These are phyloP conservation scores for Xylaria grammica DNA, from an alignment of 495 filamentous ascomycete genomes.

Conservation along the genomic window DNA sequence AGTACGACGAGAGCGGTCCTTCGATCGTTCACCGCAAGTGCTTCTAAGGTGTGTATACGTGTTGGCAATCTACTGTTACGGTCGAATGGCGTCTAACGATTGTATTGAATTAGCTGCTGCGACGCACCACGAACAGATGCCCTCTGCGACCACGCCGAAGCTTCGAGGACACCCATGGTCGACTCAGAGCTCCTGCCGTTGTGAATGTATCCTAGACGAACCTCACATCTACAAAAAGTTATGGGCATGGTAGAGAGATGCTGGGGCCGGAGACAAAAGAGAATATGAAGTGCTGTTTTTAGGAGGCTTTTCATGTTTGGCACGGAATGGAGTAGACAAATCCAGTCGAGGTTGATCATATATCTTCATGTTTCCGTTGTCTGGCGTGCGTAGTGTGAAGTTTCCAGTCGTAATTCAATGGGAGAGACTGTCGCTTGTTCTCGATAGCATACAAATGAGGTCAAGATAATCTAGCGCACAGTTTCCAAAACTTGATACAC, in stretches of 20 bases:
- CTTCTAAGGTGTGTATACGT: conserved; percentile 78
- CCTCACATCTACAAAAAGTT: conserved; percentile 58
- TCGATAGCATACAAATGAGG: neutral
- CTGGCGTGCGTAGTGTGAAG: conserved; percentile 35
- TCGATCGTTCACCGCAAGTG: conserved; percentile 99
- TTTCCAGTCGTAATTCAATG: conserved; percentile 20
- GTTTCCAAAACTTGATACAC: neutral
- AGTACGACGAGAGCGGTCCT: conserved; percentile 99
- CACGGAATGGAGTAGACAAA: conserved; percentile 50
- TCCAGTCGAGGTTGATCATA: conserved; percentile 55
- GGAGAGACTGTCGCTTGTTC: neutral
- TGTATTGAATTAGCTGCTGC: conserved; percentile 10
- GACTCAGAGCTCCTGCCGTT: conserved; percentile 43
- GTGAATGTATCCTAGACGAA: conserved; percentile 52
- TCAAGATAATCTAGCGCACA: neutral
- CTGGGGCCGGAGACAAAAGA: conserved; percentile 49
- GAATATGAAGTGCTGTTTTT: conserved; percentile 50
- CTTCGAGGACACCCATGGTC: conserved; percentile 41
- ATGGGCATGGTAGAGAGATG: conserved; percentile 48
- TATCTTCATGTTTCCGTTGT: conserved; percentile 43
- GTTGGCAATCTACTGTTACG: neutral
- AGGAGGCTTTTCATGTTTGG: conserved; percentile 43
- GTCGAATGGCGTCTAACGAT: conserved; percentile 23
- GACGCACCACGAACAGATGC: conserved; percentile 15
- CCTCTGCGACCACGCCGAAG: conserved; percentile 24